Percentiles rank a stretch among this genome's conserved stretches.
Conservation (phyloP, 495 filamentous ascomycete genomes). For the Penicillium roqueforti region DNA sequence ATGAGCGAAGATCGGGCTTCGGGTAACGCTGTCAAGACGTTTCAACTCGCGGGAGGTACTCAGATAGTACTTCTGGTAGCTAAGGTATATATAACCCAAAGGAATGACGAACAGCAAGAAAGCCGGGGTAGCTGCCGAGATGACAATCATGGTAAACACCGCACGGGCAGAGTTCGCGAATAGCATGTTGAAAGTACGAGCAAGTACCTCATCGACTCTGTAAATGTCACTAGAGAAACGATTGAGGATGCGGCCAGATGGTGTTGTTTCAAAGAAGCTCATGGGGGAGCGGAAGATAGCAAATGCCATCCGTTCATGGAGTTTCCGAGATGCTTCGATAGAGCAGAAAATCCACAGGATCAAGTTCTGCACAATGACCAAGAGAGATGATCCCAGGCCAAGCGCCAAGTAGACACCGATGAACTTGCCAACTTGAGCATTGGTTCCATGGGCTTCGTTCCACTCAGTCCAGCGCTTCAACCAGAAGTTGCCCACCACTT, state of each 20-base stretch:
- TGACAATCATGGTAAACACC: constrained; percentile 80
- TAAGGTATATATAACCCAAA: constrained; percentile 75
- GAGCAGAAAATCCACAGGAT: constrained; percentile 99
- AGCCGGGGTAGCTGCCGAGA: constrained; percentile 72
- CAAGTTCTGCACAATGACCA: constrained; percentile 88
- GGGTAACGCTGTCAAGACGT: constrained; percentile 88
- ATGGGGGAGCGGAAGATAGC: constrained; percentile 98
- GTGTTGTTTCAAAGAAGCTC: constrained; percentile 98
- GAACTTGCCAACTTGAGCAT: constrained; percentile 78
- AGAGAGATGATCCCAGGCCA: constrained; percentile 77
- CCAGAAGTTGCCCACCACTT: constrained; percentile 83
- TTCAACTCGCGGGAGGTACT: constrained; percentile 95
- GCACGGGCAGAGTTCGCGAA: constrained; percentile 86
- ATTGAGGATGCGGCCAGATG: constrained; percentile 94
- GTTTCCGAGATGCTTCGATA: constrained; percentile 93
- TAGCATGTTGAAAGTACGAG: constrained; percentile 87
- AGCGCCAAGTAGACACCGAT: constrained; percentile 94
- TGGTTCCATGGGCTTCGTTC: constrained; percentile 63
- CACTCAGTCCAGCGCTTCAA: constrained; percentile 85
- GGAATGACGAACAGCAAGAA: constrained; percentile 81
- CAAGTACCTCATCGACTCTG: constrained; percentile 90
- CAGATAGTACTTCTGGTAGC: constrained; percentile 96
- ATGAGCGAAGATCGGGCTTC: constrained; percentile 95
- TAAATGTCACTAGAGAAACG: constrained; percentile 98
- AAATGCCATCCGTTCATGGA: constrained; percentile 97